Evolutionary conservation across 371 early-diverging fungal species (phyloP), one percentile per base, ranked within the genome.

Genomic region (Mucor sp.): DNA sequence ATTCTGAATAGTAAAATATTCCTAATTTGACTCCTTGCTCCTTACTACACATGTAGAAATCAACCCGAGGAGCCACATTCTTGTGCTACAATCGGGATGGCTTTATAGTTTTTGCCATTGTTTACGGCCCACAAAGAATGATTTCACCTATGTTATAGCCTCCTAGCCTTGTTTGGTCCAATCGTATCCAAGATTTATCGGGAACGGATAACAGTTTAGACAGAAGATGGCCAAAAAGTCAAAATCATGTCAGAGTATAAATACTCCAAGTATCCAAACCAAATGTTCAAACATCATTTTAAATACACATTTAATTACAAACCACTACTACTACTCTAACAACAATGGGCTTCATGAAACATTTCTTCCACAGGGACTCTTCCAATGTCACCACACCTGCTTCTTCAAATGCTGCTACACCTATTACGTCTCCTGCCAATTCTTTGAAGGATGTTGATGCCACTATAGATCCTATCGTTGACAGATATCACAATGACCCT

Each of bases 401-500:
- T 23, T 37, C 59, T 12, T 63, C 66, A 0, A 71, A 59, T 27
- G 30, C 63, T 30, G 47, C 65, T 50, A 70, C 65, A 19, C 60
- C 69, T 50, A 60, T 67, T 14, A 47, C 60, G 15, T 65, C 65
- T 58, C 62, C 66, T 58, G 50, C 58, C 50, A 62, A 50, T n/a
- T 66, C 66, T 17, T 27, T 61, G 2, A 19, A 37, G 9, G 47
- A 64, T 47, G 50, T 60, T 0, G 67, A 59, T 32, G 43, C 37
- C 0, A 15, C 33, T 11, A 21, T 28, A 5, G 32, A 28, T 8
- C 35, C 32, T 43, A n/a, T 55, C 41, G 14, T 37, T 30, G 62
- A 62, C 23, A 60, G 48, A 33, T 70, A 70, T n/a, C 62, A 70
- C n/a, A 65, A 70, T 15, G 71, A 71, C 30, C 71, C 71, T 28